Conservation (phyloP, 805 yeast species). For the Cyberlindnera lachancei region DNA sequence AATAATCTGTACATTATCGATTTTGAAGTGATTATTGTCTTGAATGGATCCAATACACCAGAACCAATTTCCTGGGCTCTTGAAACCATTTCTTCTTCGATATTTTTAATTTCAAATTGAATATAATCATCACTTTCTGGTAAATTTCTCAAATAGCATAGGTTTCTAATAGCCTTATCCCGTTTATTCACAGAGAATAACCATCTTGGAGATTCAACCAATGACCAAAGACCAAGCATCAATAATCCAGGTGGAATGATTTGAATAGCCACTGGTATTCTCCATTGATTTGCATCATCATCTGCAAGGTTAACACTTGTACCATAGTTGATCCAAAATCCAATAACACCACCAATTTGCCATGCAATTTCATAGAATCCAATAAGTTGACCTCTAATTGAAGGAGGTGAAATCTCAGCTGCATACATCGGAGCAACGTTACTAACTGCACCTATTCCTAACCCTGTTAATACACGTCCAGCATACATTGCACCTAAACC, state of each 20-base stretch:
- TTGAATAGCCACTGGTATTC: conserved; percentile 41
- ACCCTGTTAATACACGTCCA: conserved; percentile 41
- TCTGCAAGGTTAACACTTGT: conserved; percentile 23
- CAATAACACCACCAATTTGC: conserved; percentile 23
- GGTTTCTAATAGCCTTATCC: conserved; percentile 26
- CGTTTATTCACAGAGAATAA: conserved; percentile 27
- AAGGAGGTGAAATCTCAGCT: conserved; percentile 39
- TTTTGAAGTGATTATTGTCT: conserved; percentile 25
- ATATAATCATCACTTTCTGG: conserved; percentile 32
- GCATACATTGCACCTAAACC: conserved; percentile 41
- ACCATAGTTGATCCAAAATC: conserved; percentile 18
- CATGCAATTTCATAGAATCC: conserved; percentile 43
- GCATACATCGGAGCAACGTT: conserved; percentile 43
- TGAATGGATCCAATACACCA: conserved; percentile 34
- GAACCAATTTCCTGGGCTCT: conserved; percentile 25
- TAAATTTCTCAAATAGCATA: conserved; percentile 33
- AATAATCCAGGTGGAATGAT: conserved; percentile 37
- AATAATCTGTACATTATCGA: conserved; percentile 29
- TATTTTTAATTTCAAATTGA: conserved; percentile 30
- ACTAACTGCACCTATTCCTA: conserved; percentile 47
- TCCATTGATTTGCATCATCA: conserved; percentile 31
- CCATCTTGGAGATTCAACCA: conserved; percentile 42
- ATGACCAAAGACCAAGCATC: conserved; percentile 29
- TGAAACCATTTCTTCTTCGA: conserved; percentile 20
- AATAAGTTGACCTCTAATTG: conserved; percentile 38